phyloP scores from a whole-genome alignment of 306 rosid species.

The Cucurbita ficifolia region DNA sequence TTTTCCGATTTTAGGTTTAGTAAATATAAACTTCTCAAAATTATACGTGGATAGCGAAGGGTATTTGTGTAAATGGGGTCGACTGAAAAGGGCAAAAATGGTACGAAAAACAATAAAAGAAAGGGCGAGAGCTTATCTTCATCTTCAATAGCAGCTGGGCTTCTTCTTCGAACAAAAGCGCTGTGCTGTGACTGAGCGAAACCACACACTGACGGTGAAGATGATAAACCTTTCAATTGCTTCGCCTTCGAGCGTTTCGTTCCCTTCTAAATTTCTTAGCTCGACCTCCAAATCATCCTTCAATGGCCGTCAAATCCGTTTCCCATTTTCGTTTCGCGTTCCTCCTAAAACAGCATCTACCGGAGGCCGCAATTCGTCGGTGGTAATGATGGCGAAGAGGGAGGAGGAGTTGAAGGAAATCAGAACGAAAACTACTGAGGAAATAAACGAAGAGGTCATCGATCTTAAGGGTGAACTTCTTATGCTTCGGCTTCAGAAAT shows the following conservation, averaged over 20 bases:
- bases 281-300: constrained; percentile 28
- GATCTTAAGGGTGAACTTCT: constrained; percentile 88
- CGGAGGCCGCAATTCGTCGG: constrained; percentile 21
- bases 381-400: constrained; percentile 77
- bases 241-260: constrained; percentile 21
- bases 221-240: constrained; percentile 28
- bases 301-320: constrained; percentile 25
- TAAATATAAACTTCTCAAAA: too few relatives aligned
- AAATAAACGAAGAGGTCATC: constrained; percentile 68
- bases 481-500: constrained; percentile 80
- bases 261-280: constrained; percentile 15
- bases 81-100: background rate
- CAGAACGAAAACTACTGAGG: constrained; percentile 42
- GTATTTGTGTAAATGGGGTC: background rate
- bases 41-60: too few relatives aligned
- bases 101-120: background rate
- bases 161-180: background rate
- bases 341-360: constrained; percentile 11
- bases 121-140: background rate
- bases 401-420: constrained; percentile 65
- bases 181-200: background rate
- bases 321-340: constrained; percentile 18
- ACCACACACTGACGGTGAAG: background rate
- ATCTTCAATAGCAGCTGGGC: background rate
- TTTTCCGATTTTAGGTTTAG: too few relatives aligned